Evolutionary conservation across 2,329 filamentous ascomycete species (phyloP), one percentile per base, ranked within the genome.

Genomic region (Proliferodiscus dingleyae): DNA sequence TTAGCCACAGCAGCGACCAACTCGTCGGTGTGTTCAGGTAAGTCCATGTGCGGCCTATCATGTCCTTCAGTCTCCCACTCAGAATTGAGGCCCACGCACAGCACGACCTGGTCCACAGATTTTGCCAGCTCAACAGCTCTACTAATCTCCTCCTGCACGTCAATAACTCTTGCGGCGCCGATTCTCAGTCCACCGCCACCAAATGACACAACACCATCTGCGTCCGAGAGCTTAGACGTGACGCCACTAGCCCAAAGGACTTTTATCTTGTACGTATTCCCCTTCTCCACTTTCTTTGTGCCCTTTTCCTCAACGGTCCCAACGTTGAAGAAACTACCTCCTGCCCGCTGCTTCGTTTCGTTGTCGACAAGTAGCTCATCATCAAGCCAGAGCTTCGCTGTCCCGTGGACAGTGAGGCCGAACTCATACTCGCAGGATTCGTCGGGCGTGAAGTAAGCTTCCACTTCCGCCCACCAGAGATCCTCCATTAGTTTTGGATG

Each of bases 31-130:
- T 78, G 75, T 15, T 83, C 76, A 68, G 89, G 91, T 0, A 93
- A 71, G 21, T 83, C 85, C 62, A 95, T 78, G 63, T 87, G 85
- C 55, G 82, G 83, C 26, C 88, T 80, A 66, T 95, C 89, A 32
- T 78, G 72, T 26, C 85, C 85, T 66, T 89, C 87, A 0, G 81
- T 84, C 62, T 90, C 87, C 83, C 85, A 90, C 60, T 90, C 86
- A 16, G 75, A 40, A 59, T 89, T 89, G 37, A 91, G 74, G 1
- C 87, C 87, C 1, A 81, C 81, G 59, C 86, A 85, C 44, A 91
- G 70, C 49, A 93, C 73, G 37, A 89, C 87, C 58, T 89, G 83
- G 41, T 90, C 85, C 1, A 82, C 81, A 29, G 75, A 71, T 60
- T 72, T 75, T 23, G 87, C 87, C 5, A 85, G 70, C 24, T 75